These are phyloP conservation scores for Trametes versicolor DNA, from an alignment of 1,284 basidiomycete genomes.

Conservation along the genomic window DNA sequence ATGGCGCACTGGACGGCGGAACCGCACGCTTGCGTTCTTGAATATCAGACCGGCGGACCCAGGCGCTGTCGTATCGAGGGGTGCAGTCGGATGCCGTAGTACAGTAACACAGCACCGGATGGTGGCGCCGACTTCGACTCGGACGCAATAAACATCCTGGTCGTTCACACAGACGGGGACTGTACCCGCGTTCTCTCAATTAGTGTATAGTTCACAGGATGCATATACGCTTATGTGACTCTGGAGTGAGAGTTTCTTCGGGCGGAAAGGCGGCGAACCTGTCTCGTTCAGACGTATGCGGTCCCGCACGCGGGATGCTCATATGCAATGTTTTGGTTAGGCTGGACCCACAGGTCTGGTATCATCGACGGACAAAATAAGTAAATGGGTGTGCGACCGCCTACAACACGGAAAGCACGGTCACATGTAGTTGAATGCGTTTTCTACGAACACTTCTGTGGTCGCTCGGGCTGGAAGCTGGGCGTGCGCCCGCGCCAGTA, in stretches of 20 bases:
- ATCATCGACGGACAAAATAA: neutral
- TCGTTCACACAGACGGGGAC: neutral
- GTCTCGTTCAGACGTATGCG: neutral
- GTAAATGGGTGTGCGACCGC: neutral
- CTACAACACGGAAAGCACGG: neutral
- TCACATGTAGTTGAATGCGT: neutral
- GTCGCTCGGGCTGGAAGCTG: neutral
- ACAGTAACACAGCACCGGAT: neutral
- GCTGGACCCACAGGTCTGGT: neutral
- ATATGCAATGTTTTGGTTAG: neutral
- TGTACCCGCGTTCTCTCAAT: neutral
- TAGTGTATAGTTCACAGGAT: neutral
- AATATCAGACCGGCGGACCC: no score
- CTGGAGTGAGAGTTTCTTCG: neutral
- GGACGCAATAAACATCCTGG: neutral
- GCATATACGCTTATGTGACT: neutral
- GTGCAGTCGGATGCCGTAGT: conserved; percentile 9
- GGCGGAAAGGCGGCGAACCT: conserved; percentile 3
- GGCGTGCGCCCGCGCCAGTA: conserved; percentile 4
- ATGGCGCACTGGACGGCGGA: neutral
- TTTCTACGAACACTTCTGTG: neutral
- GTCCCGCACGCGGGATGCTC: neutral
- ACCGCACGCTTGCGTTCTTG: neutral
- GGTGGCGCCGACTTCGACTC: neutral
- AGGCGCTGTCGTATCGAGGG: neutral